Conservation (phyloP, 345 rosid genomes). For the Populus ilicifolia region DNA sequence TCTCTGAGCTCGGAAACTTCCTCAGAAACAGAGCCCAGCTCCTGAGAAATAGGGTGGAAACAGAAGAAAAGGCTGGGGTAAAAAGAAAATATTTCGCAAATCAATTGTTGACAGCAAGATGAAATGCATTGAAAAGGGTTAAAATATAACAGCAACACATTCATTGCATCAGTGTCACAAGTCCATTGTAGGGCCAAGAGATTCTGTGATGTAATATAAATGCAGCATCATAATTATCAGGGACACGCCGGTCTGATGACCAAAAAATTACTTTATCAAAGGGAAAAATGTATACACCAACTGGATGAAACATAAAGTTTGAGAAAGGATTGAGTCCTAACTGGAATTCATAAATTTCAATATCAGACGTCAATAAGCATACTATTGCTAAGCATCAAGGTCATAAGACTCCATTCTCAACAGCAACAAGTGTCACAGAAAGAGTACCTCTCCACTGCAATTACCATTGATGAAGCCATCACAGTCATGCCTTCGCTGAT, state of each 20-base stretch:
- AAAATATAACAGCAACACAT: background rate
- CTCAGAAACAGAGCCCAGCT: conserved; percentile 14
- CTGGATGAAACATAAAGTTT: background rate
- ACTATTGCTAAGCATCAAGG: background rate
- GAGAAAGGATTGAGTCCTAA: background rate
- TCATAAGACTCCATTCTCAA: background rate
- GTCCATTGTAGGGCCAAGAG: background rate
- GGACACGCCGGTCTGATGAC: background rate
- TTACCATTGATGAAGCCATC: conserved; percentile 14
- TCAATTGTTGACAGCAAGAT: background rate
- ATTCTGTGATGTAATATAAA: background rate
- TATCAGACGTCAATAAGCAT: background rate
- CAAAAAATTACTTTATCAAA: background rate
- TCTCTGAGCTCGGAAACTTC: conserved; percentile 20
- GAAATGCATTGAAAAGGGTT: background rate
- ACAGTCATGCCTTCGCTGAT: conserved; percentile 18
- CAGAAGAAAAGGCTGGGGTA: background rate
- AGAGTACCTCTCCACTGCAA: conserved; percentile 20
- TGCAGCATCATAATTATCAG: background rate
- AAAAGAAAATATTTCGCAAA: background rate
- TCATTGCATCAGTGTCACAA: background rate
- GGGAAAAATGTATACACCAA: background rate
- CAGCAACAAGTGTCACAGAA: background rate
- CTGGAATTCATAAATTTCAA: background rate
- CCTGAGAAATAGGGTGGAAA: conserved; percentile 9